These are phyloP conservation scores for Coemansia sp. DNA, from an alignment of 192 early-diverging fungal species.

Conservation along the genomic window DNA sequence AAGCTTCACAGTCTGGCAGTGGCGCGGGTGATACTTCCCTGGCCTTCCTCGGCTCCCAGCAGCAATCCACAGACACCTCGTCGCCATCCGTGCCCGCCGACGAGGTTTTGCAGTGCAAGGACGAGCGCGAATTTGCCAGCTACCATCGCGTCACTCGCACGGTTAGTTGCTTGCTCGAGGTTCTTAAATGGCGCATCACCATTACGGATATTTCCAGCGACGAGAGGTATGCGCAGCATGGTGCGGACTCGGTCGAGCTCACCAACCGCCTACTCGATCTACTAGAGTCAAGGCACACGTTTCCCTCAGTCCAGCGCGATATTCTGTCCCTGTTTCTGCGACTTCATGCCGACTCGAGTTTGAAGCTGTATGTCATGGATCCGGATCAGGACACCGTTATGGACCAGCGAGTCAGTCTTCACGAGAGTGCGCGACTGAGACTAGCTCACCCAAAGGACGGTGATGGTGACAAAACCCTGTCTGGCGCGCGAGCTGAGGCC, in stretches of 20 bases:
- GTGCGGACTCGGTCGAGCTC: slow-evolving; percentile 37
- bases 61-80: neutral
- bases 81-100: slow-evolving; percentile 13
- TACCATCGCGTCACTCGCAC: slow-evolving; percentile 30
- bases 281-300: slow-evolving; percentile 37
- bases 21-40: slow-evolving; percentile 18
- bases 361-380: slow-evolving; percentile 42
- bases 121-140: slow-evolving; percentile 30
- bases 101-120: neutral
- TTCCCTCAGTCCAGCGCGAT: slow-evolving; percentile 40
- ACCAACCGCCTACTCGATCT: slow-evolving; percentile 36
- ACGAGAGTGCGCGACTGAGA: slow-evolving; percentile 44
- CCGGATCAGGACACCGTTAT: slow-evolving; percentile 42
- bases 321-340: slow-evolving; percentile 41
- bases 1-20: neutral
- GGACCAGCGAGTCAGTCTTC: slow-evolving; percentile 51
- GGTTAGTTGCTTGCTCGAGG: slow-evolving; percentile 22
- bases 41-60: neutral
- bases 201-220: slow-evolving; percentile 32
- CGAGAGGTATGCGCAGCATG: slow-evolving; percentile 19
- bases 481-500: neutral
- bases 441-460: slow-evolving; percentile 14
- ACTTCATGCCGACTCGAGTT: slow-evolving; percentile 42
- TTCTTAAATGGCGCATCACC: slow-evolving; percentile 39
- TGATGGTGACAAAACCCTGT: neutral